Evolutionary conservation across 768 basidiomycete genomes (phyloP).

Genomic region (Macrolepiota albuminosa): DNA sequence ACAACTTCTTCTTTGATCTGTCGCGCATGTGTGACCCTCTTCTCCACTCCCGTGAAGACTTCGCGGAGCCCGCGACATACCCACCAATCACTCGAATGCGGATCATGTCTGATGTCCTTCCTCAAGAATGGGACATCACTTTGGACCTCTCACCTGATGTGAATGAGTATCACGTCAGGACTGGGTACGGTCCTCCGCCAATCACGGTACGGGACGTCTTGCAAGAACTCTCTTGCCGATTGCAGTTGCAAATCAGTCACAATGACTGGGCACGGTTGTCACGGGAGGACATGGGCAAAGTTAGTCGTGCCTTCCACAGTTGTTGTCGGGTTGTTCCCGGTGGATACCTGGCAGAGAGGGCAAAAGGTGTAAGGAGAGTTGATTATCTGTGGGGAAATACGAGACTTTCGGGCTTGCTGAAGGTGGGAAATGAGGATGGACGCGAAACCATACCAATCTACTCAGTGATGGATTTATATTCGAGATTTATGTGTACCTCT

Average conservation of each 20-base stretch:
- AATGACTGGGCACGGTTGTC: slow-evolving; percentile 32
- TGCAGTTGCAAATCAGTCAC: slow-evolving; percentile 42
- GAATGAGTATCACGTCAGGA: slow-evolving; percentile 13
- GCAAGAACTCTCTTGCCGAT: slow-evolving; percentile 39
- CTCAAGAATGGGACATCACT: slow-evolving; percentile 54
- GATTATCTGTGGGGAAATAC: slow-evolving; percentile 50
- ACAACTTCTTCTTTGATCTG: slow-evolving; percentile 53
- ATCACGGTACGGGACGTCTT: slow-evolving; percentile 61
- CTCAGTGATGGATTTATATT: background rate
- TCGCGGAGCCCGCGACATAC: slow-evolving; percentile 49
- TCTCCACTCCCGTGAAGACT: slow-evolving; percentile 37
- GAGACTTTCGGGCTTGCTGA: slow-evolving; percentile 44
- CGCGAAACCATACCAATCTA: slow-evolving; percentile 16
- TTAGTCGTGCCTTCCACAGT: slow-evolving; percentile 33
- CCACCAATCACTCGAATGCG: slow-evolving; percentile 49
- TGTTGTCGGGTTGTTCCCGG: slow-evolving; percentile 29
- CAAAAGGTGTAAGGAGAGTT: slow-evolving; percentile 53
- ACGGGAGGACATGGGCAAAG: slow-evolving; percentile 22
- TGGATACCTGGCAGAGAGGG: slow-evolving; percentile 30
- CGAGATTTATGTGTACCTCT: background rate
- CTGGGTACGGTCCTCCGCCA: slow-evolving; percentile 27
- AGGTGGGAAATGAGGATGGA: slow-evolving; percentile 30
- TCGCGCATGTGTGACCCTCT: slow-evolving; percentile 42
- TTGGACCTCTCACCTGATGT: slow-evolving; percentile 43
- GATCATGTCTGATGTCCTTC: slow-evolving; percentile 53